Conservation (phyloP, 306 rosid genomes). For the Begonia masoniana region DNA sequence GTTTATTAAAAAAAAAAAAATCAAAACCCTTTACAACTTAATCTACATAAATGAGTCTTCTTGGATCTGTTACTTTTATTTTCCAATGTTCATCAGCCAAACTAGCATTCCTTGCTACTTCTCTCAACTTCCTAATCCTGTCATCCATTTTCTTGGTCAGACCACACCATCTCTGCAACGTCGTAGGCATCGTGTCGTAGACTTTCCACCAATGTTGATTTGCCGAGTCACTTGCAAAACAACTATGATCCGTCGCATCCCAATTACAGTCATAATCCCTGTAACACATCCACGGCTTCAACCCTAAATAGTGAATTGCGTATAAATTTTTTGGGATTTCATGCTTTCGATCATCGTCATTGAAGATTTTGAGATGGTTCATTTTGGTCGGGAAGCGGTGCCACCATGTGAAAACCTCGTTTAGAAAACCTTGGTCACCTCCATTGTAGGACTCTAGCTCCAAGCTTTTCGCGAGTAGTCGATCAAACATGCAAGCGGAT, state of each 20-base stretch:
- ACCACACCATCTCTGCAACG: constrained; percentile 41
- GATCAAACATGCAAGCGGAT: constrained; percentile 49
- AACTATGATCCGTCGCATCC: constrained; percentile 28
- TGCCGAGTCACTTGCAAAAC: constrained; percentile 49
- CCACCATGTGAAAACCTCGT: constrained; percentile 80
- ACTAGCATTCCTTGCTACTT: constrained; percentile 22
- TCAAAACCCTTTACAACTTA: not conserved
- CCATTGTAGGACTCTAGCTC: constrained; percentile 45
- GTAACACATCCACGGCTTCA: constrained; percentile 90
- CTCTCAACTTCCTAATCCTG: constrained; percentile 25
- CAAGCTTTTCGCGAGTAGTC: constrained; percentile 26
- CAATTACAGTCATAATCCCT: constrained; percentile 89
- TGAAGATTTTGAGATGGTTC: constrained; percentile 28
- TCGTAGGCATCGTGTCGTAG: constrained; percentile 44
- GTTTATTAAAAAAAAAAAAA: too few species aligned
- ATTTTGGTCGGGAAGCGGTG: constrained; percentile 45
- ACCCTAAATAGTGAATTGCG: constrained; percentile 55
- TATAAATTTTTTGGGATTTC: constrained; percentile 14
- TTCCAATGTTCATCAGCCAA: constrained; percentile 50
- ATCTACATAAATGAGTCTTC: constrained; percentile 23
- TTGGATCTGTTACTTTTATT: constrained; percentile 40
- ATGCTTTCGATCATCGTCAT: not conserved
- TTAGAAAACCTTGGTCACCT: constrained; percentile 82
- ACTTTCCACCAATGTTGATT: constrained; percentile 62
- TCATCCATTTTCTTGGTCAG: constrained; percentile 33